Percentiles rank a stretch among this genome's conserved stretches.
These are phyloP conservation scores for Calonectria ilicicola DNA, from an alignment of 2,329 filamentous ascomycete species.

Conservation along the genomic window DNA sequence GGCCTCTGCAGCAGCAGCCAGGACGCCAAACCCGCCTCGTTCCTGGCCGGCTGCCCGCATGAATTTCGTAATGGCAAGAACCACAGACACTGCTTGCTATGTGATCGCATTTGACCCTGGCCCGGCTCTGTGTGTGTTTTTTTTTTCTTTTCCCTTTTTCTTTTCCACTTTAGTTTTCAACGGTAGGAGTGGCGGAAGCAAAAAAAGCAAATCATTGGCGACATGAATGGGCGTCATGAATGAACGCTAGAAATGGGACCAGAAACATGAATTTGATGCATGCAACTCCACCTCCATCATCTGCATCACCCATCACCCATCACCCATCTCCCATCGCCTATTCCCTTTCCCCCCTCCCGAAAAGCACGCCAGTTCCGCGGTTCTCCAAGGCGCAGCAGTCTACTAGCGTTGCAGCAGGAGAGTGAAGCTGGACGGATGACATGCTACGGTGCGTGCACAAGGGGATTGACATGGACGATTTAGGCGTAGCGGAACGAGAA, in stretches of 20 bases:
- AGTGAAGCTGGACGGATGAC: neutral
- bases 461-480: neutral
- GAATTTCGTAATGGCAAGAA: neutral
- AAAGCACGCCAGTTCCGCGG: neutral
- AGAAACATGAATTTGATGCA: neutral
- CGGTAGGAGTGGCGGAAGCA: neutral
- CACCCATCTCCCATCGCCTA: no score
- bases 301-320: neutral
- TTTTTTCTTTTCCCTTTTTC: no score
- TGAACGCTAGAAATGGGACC: neutral
- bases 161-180: neutral
- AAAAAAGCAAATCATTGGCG: neutral
- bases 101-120: neutral
- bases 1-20: neutral
- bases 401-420: neutral
- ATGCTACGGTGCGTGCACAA: neutral
- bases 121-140: neutral
- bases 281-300: neutral
- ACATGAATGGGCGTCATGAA: neutral
- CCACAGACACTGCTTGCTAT: neutral
- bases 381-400: neutral
- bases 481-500: neutral
- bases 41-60: neutral
- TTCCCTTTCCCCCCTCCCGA: neutral
- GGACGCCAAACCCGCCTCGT: neutral